Evolutionary conservation across 179 eudicot species (phyloP).

Genomic region (Camellia oleifera): DNA sequence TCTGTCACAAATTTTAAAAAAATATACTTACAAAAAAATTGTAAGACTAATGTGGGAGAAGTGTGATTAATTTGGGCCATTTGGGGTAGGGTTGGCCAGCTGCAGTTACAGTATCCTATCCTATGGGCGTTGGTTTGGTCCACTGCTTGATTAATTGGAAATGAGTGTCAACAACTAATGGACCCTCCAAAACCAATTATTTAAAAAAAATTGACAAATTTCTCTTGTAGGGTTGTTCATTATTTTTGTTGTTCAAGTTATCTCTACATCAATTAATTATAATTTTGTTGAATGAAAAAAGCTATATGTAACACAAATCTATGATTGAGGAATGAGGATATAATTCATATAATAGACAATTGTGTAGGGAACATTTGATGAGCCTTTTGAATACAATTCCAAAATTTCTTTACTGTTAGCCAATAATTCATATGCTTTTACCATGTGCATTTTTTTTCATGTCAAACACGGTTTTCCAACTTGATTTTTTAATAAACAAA

Average conservation of each 20-base stretch:
- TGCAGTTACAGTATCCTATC: background rate
- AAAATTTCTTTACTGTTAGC: background rate
- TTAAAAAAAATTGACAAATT: background rate
- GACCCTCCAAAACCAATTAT: conserved; percentile 2
- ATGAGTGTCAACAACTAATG: background rate
- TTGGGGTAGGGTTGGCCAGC: background rate
- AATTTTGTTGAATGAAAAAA: background rate
- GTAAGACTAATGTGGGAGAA: too few relatives aligned
- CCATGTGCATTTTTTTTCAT: too few relatives aligned
- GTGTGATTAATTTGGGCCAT: background rate
- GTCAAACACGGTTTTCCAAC: too few relatives aligned
- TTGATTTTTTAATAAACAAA: too few relatives aligned
- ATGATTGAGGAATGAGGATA: background rate
- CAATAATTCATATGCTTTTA: background rate
- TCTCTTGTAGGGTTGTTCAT: background rate
- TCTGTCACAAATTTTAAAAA: too few relatives aligned
- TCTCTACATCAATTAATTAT: background rate
- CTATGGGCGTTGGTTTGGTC: background rate
- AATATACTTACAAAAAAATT: too few relatives aligned
- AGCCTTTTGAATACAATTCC: background rate
- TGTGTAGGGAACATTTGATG: background rate
- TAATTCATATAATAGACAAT: background rate
- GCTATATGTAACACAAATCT: background rate
- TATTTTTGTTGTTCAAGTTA: background rate
- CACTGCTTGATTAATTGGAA: background rate